Base-by-base conservation (phyloP, 73 alveolate species). In the Urostyla sp. region DNA sequence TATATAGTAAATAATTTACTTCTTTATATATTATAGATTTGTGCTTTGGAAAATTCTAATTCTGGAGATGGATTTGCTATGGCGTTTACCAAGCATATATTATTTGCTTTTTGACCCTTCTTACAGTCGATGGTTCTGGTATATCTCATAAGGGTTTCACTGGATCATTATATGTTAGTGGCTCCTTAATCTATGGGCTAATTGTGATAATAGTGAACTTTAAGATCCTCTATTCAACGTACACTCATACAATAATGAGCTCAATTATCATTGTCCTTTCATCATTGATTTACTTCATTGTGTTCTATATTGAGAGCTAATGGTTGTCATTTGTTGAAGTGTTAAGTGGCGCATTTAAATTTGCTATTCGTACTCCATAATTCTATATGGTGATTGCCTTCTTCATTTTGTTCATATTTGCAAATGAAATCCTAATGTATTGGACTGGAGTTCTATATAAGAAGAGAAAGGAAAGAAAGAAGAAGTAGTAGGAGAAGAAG, bases 61-160 rank as follows among this genome's bases (percentile, higher is more conserved):
- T 84, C 73, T 80, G 87, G 85, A 56, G 85, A 30, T 84, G 92
- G 92, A 73, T 84, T 7, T 73, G 59, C 40, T 84, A 84, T 52
- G 87, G 87, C 58, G 54, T 61, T 0, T 84, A 84, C 84, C 88
- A 84, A 46, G 51, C 92, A 0, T 48, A 91, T 5, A 57, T 89
- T 23, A 84, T 94, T 34, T 86, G 63, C 87, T 73, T 63, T 31
- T 54, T 85, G 48, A 55, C 97, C 26, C 75, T 61, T 52, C 32
- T 75, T 35, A 80, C 96, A 18, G 79, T 94, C 67, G 35, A 66
- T 66, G 38, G 44, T 35, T n/a, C n/a, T n/a, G n/a, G n/a, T n/a
- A n/a, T n/a, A n/a, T n/a, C n/a, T n/a, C n/a, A n/a, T n/a, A n/a
- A n/a, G n/a, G n/a, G n/a, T n/a, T n/a, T n/a, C n/a, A n/a, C n/a